These are phyloP conservation scores for Yamadazyma sp. DNA, from an alignment of 805 yeast species.

Conservation along the genomic window DNA sequence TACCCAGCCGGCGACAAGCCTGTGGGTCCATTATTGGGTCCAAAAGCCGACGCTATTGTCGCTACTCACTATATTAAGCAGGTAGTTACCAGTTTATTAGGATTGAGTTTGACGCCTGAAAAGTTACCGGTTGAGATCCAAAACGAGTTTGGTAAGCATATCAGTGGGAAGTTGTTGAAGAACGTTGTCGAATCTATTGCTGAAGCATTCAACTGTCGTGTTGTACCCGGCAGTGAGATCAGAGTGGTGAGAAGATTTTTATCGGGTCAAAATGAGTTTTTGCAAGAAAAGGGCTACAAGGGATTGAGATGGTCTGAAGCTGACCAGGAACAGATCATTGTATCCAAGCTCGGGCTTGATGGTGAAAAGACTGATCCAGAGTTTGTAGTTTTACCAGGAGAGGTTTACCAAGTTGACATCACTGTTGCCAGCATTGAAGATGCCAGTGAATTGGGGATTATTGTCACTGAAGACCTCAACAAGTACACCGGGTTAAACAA, in stretches of 20 bases:
- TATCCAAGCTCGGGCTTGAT: slow-evolving; percentile 30
- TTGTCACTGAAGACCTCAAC: slow-evolving; percentile 68
- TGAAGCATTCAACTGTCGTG: slow-evolving; percentile 74
- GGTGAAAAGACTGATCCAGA: background rate
- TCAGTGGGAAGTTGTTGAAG: slow-evolving; percentile 73
- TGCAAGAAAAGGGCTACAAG: slow-evolving; percentile 88
- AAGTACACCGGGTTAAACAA: slow-evolving; percentile 62
- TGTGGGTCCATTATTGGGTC: slow-evolving; percentile 77
- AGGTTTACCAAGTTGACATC: slow-evolving; percentile 82
- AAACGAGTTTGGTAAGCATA: slow-evolving; percentile 31
- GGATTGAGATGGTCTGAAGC: slow-evolving; percentile 88
- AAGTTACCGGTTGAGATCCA: slow-evolving; percentile 60
- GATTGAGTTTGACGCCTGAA: slow-evolving; percentile 72
- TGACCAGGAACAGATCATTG: slow-evolving; percentile 66
- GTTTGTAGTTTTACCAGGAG: slow-evolving; percentile 64
- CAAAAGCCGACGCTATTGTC: slow-evolving; percentile 83
- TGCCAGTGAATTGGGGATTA: slow-evolving; percentile 58
- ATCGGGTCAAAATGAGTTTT: slow-evolving; percentile 92
- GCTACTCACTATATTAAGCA: slow-evolving; percentile 91
- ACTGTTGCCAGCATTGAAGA: slow-evolving; percentile 68
- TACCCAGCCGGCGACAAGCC: slow-evolving; percentile 69
- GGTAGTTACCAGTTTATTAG: slow-evolving; percentile 75
- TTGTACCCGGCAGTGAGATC: slow-evolving; percentile 90
- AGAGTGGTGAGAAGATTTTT: slow-evolving; percentile 90
- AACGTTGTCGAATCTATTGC: slow-evolving; percentile 83